Percentiles rank a stretch among this genome's conserved stretches.
phyloP scores from a whole-genome alignment of 345 rosid species.

The Moringa oleifera region DNA sequence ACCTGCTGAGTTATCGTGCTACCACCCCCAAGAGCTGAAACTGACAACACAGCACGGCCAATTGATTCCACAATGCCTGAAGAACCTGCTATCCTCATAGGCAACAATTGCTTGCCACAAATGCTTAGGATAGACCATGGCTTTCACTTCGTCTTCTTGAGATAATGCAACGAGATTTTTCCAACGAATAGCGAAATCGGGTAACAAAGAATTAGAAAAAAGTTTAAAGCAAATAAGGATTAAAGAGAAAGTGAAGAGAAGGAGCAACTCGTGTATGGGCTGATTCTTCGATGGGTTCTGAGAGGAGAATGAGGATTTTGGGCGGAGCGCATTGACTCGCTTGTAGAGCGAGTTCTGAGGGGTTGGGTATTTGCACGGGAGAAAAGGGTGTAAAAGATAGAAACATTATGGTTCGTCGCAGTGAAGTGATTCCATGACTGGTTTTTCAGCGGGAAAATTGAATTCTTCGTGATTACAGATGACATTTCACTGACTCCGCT shows the following conservation, averaged over 20 bases:
- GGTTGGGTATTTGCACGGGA: not conserved
- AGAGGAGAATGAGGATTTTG: not conserved
- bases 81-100: constrained; percentile 26
- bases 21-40: constrained; percentile 26
- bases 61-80: constrained; percentile 19
- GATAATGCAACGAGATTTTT: constrained; percentile 17
- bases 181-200: constrained; percentile 21
- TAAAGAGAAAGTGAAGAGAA: not conserved
- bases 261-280: not conserved
- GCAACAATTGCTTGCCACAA: constrained; percentile 29
- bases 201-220: not conserved
- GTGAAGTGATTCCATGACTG: not conserved
- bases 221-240: not conserved
- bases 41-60: constrained; percentile 20
- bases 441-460: not conserved
- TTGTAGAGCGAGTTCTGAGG: not conserved
- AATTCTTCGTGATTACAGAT: not conserved
- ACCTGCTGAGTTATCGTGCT: constrained; percentile 30
- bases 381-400: not conserved
- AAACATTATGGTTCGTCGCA: not conserved
- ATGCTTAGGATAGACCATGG: constrained; percentile 19
- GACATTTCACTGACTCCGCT: too few species aligned
- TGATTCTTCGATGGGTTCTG: not conserved
- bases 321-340: not conserved
- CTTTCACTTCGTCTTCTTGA: constrained; percentile 17